Percentiles rank a stretch among this genome's conserved stretches.
Conservation (phyloP, 2,329 filamentous ascomycete species). For the Fusarium pseudograminearum region DNA sequence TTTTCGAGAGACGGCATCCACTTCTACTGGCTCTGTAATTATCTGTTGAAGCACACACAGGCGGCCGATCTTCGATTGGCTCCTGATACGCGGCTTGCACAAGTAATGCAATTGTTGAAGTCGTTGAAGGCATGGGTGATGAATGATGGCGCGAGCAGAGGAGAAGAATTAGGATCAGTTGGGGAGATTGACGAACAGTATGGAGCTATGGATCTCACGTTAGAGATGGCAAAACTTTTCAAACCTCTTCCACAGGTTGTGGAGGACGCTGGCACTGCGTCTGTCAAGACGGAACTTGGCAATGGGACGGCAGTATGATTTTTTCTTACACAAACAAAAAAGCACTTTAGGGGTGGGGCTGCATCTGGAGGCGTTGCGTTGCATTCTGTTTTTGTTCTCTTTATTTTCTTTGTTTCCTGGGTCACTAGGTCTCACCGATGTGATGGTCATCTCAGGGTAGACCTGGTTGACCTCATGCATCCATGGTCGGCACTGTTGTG, state of each 20-base stretch:
- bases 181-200: slow-evolving; percentile 76
- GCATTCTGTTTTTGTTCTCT: slow-evolving; percentile 47
- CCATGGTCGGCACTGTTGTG: slow-evolving; percentile 50
- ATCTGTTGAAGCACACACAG: slow-evolving; percentile 70
- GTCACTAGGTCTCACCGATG: slow-evolving; percentile 38
- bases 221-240: slow-evolving; percentile 80
- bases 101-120: slow-evolving; percentile 71
- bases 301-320: slow-evolving; percentile 49
- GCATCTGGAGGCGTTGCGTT: slow-evolving; percentile 59
- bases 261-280: slow-evolving; percentile 57
- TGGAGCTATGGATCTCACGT: slow-evolving; percentile 71
- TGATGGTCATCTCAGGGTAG: slow-evolving; percentile 35
- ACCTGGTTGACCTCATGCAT: slow-evolving; percentile 47
- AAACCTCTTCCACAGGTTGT: slow-evolving; percentile 66
- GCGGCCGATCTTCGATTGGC: slow-evolving; percentile 65
- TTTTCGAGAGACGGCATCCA: slow-evolving; percentile 79
- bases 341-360: slow-evolving; percentile 51
- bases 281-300: slow-evolving; percentile 57
- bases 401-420: slow-evolving; percentile 48
- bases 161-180: slow-evolving; percentile 76
- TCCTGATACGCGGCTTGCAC: slow-evolving; percentile 70
- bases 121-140: slow-evolving; percentile 70
- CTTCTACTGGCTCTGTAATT: slow-evolving; percentile 78
- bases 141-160: slow-evolving; percentile 72
- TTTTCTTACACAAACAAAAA: slow-evolving; percentile 49